Base-by-base conservation (phyloP, 352 stramenopile genomes). In the Globisporangium orthogonon region DNA sequence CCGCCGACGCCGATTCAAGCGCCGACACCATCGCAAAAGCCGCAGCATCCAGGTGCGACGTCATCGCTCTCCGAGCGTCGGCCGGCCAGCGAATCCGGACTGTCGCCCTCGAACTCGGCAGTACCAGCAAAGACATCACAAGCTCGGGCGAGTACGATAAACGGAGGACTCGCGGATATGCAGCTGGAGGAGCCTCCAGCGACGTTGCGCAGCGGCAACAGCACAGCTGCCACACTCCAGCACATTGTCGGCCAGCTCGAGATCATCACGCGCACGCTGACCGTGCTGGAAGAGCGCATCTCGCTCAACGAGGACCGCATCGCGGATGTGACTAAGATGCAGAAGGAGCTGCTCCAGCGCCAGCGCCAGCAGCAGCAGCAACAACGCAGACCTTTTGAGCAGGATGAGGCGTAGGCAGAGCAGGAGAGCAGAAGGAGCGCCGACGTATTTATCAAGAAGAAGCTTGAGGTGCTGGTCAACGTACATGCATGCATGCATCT, bases 171-270 rank as follows among this genome's bases (percentile, higher is more conserved):
- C 9, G 33, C 33, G 5, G 33, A 9, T 5, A 37, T 9, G 33
- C 33, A 37, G 5, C 4, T 9, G 5, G 33, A 37, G 33, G 33
- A 23, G 17, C 31, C 29, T 40, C 46, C 18, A 31, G 15, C 18
- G 44, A 30, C 46, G 11, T 48, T 67, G 50, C 23, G 23, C 23
- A 23, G 23, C 23, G 23, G 23, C 23, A 71, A 72, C 43, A 69
- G 73, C 44, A 78, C 82, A 47, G 65, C 71, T 0, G 62, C 68
- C 46, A 93, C 87, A 23, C 70, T 96, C 40, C 82, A 97, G 52
- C 88, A 97, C 61, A 95, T 97, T 61, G 73, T 96, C 9, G 87
- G 84, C 0, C 88, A 97, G 59, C 62, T 97, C 30, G 87, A 96
- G 62, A 91, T 95, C 61, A 82, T 96, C 59, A 97, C 88, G 0